Evolutionary conservation across 257 asterid species (phyloP).

Genomic region (Coffea canephora): DNA sequence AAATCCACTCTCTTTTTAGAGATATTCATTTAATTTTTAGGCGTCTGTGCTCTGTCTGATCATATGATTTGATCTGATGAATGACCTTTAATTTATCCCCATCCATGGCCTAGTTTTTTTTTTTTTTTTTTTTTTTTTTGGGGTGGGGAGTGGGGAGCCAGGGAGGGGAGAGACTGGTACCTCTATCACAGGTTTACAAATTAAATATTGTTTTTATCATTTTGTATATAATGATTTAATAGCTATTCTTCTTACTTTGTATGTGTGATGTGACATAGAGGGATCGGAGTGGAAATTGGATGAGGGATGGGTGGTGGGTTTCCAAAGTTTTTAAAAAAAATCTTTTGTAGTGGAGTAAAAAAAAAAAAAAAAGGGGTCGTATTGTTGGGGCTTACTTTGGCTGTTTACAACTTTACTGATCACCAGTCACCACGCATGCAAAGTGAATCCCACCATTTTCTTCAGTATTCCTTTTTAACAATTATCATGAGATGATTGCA

Average conservation of each 20-base stretch:
- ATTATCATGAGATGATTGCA: constrained; percentile 19
- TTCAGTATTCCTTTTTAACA: neutral
- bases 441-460: neutral
- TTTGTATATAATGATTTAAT: too few relatives aligned
- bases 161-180: neutral
- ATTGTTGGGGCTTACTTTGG: constrained; percentile 8
- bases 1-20: neutral
- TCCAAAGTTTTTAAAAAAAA: neutral
- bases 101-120: constrained; percentile 2
- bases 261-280: neutral
- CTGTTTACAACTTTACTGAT: neutral
- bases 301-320: neutral
- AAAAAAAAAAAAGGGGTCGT: neutral
- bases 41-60: neutral
- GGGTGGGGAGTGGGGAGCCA: accelerated
- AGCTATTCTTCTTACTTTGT: too few relatives aligned
- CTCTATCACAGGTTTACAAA: neutral
- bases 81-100: constrained; percentile 3
- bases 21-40: constrained; percentile 4
- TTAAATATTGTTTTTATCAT: too few relatives aligned
- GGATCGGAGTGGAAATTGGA: neutral
- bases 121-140: neutral
- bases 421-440: neutral
- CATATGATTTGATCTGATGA: constrained; percentile 1
- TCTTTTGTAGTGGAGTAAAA: neutral